Base-by-base conservation (phyloP, 331 rosid species). In the Acacia pycnantha region DNA sequence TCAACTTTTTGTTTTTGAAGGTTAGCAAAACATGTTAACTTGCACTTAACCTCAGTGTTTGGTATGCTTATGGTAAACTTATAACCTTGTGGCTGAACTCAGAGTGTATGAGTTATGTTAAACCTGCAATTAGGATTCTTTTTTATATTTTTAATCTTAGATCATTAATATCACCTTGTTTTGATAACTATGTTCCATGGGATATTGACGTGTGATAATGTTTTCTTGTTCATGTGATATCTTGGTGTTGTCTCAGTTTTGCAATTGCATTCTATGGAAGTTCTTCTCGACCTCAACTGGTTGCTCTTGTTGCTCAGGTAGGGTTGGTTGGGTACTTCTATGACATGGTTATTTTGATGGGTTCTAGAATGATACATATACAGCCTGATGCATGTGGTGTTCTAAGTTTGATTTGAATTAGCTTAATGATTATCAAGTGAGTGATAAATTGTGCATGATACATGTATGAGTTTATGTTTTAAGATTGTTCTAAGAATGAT, bases 291-390 rank as follows among this genome's bases (percentile, higher is more conserved):
- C 93, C 98, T 74, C 98, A 88, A 70, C 83, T 95, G 87, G 98
- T 95, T 86, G 98, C 98, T 74, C 98, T 95, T 74, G 84, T 92
- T 83, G 98, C 98, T 4, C 98, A 95, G 92, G 98, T 95, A 93
- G 54, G 62, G 77, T 76, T 54, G 77, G 71, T 71, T 79, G 47
- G 48, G 6, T 51, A 37, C 64, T 64, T 2, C 48, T 70, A 62
- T 68, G 15, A 69, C 58, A 73, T 72, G 22, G 59, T 66, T 73
- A 58, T 58, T 47, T 81, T 65, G 31, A 83, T 27, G 70, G 73
- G 31, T 74, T 77, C 67, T 40, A 80, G 77, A 59, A 48, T 74
- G 37, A 22, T 70, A 18, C 29, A 58, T 58, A 22, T n/a, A 10
- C 54, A 44, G 35, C 75, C 56, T 22, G 54, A 73, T 81, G 73